Evolutionary conservation across 2,329 filamentous ascomycete species (phyloP), one percentile per base, ranked within the genome.

Genomic region (Daldinia sp.): DNA sequence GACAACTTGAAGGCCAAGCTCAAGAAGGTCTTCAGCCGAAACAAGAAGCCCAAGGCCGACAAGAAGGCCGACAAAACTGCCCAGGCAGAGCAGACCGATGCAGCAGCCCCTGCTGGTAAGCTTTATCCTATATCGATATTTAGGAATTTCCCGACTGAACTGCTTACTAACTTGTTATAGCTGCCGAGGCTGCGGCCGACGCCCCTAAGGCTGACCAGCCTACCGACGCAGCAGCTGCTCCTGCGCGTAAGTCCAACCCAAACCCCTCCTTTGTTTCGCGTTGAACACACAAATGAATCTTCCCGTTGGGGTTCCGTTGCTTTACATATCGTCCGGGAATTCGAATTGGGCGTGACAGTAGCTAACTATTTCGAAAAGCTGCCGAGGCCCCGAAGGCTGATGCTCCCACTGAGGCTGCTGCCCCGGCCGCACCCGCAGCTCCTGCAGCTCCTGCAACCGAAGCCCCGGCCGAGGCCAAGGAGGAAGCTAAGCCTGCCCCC

Each of bases 1-100:
- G 81, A 82, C 72, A 85, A 85, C 77, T 69, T 86, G 68, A 85
- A 83, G 81, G 78, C 76, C 72, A 86, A 85, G 81, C 73, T 87
- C 23, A 67, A 65, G 58, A 64, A 63, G 49, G 35, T 58, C 64
- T 71, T 70, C 45, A 58, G 66, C 56, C 71, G 68, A 63, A 70
- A 70, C 63, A 72, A 80, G 23, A 61, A 71, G 61, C 25, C 63
- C 13, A 68, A 76, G 67, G 66, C 66, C 43, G 58, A 66, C 34
- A 66, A 66, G 59, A 53, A 71, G 21, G 59, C 68, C 29, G 76
- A 69, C 52, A 67, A 72, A 25, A 68, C 71, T 30, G 56, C 68
- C 25, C 75, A 70, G 30, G 65, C 69, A 13, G 29, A 35, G n/a
- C n/a, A 35, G 30, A 32, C 63, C 48, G 69, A 66, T 4, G 51